Conservation (phyloP, 495 filamentous ascomycete genomes). For the Neurospora tetraspora region DNA sequence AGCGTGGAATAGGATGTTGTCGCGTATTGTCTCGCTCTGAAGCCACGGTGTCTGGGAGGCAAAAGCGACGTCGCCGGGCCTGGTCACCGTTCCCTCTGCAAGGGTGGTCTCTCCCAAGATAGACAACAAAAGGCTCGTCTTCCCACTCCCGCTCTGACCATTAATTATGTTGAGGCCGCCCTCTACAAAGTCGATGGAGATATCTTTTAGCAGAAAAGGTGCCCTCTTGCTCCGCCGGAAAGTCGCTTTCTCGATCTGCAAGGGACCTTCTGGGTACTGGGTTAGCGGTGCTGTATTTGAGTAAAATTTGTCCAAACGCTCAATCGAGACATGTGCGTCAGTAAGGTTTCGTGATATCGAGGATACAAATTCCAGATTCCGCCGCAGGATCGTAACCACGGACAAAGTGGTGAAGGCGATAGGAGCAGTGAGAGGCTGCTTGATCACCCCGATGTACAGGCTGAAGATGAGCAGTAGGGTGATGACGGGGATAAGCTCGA, state of each 20-base stretch:
- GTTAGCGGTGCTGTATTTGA: conserved; percentile 29
- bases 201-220: conserved; percentile 34
- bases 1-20: conserved; percentile 48
- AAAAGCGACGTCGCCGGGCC: conserved; percentile 41
- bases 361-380: conserved; percentile 32
- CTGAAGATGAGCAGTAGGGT: conserved; percentile 36
- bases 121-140: conserved; percentile 51
- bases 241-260: conserved; percentile 28
- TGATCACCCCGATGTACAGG: conserved; percentile 30
- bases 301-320: conserved; percentile 37
- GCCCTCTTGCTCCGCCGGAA: conserved; percentile 36
- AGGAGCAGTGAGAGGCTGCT: conserved; percentile 33
- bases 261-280: conserved; percentile 31
- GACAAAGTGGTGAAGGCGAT: conserved; percentile 39
- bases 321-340: conserved; percentile 33
- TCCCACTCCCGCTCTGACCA: conserved; percentile 50
- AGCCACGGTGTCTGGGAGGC: conserved; percentile 49
- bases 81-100: conserved; percentile 32
- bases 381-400: conserved; percentile 32
- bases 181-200: conserved; percentile 40
- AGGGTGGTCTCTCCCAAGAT: conserved; percentile 52
- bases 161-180: conserved; percentile 43
- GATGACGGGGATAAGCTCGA: conserved; percentile 30
- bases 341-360: conserved; percentile 29
- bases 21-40: conserved; percentile 42